A percentile compares a stretch with the other conserved stretches of the same genome.
phyloP scores from a whole-genome alignment of 164 flowering plant genomes.

The Santalum album region DNA sequence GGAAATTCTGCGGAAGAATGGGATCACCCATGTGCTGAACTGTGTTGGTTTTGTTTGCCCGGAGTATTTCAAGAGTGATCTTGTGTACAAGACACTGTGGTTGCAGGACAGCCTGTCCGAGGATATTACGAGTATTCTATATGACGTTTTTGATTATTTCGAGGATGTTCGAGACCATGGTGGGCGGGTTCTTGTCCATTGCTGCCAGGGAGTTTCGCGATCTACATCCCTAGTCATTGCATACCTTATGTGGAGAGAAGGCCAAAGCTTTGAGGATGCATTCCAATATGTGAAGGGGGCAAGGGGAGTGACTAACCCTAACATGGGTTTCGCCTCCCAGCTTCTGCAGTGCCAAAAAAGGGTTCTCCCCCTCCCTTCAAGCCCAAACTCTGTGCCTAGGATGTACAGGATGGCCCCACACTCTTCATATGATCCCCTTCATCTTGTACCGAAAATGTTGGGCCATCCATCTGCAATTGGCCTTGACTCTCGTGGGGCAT shows the following conservation, averaged over 20 bases:
- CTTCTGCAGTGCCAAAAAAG: slow-evolving; percentile 75
- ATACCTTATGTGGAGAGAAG: slow-evolving; percentile 82
- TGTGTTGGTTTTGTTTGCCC: slow-evolving; percentile 92
- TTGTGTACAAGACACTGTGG: slow-evolving; percentile 88
- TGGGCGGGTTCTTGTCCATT: slow-evolving; percentile 79
- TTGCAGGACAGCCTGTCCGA: slow-evolving; percentile 72
- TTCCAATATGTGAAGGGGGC: slow-evolving; percentile 77
- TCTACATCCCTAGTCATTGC: slow-evolving; percentile 82
- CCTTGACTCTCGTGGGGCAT: slow-evolving; percentile 86
- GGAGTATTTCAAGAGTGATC: slow-evolving; percentile 73
- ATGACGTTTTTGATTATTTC: slow-evolving; percentile 87
- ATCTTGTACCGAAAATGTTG: slow-evolving; percentile 71
- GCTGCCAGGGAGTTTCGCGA: slow-evolving; percentile 81
- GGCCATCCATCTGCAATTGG: slow-evolving; percentile 28
- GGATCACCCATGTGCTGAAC: slow-evolving; percentile 79
- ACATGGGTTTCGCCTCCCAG: slow-evolving; percentile 87
- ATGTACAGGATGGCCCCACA: slow-evolving; percentile 86
- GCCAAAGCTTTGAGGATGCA: slow-evolving; percentile 76
- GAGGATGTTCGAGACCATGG: slow-evolving; percentile 72
- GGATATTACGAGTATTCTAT: slow-evolving; percentile 79
- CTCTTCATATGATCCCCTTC: slow-evolving; percentile 76
- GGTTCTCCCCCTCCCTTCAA: slow-evolving; percentile 61
- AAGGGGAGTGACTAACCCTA: slow-evolving; percentile 72
- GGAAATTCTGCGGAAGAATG: slow-evolving; percentile 47
- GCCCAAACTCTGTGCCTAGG: slow-evolving; percentile 60